Conservation (phyloP, 1,284 basidiomycete genomes). For the Apiotrichum sp. region DNA sequence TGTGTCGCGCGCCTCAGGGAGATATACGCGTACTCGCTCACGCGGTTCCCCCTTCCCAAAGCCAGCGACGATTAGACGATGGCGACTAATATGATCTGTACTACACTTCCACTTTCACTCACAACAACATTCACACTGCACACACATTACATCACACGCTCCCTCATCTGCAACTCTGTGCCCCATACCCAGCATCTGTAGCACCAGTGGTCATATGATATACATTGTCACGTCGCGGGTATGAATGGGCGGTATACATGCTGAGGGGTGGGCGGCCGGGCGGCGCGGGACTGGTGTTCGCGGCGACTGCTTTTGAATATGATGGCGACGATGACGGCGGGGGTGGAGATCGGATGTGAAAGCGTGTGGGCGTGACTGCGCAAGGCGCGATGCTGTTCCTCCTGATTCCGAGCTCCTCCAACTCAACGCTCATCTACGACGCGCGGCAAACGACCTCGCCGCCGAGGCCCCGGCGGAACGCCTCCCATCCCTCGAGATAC, state of each 20-base stretch:
- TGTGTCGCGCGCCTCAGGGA: conserved; percentile 20
- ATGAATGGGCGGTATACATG: conserved; percentile 22
- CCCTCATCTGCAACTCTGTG: too few relatives aligned
- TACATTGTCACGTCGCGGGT: conserved; percentile 12
- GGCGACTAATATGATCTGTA: too few relatives aligned
- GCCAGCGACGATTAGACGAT: too few relatives aligned
- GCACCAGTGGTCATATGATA: neutral
- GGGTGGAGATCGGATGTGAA: neutral
- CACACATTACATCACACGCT: too few relatives aligned
- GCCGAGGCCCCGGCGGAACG: conserved; percentile 44
- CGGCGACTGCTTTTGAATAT: too few relatives aligned
- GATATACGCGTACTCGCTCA: conserved; percentile 5
- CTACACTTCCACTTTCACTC: too few relatives aligned
- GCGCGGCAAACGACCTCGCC: conserved; percentile 45
- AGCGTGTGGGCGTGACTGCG: too few relatives aligned
- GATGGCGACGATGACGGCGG: neutral
- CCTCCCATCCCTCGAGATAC: conserved; percentile 47
- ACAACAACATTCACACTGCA: too few relatives aligned
- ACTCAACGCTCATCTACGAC: conserved; percentile 4
- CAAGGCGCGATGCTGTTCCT: too few relatives aligned
- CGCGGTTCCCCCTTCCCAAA: conserved; percentile 1
- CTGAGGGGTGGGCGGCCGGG: conserved; percentile 3
- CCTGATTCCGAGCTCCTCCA: too few relatives aligned
- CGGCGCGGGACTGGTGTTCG: neutral
- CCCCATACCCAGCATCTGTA: neutral